Evolutionary conservation across 202 grass and related monocot species (phyloP).

Genomic region (Zizania palustris): DNA sequence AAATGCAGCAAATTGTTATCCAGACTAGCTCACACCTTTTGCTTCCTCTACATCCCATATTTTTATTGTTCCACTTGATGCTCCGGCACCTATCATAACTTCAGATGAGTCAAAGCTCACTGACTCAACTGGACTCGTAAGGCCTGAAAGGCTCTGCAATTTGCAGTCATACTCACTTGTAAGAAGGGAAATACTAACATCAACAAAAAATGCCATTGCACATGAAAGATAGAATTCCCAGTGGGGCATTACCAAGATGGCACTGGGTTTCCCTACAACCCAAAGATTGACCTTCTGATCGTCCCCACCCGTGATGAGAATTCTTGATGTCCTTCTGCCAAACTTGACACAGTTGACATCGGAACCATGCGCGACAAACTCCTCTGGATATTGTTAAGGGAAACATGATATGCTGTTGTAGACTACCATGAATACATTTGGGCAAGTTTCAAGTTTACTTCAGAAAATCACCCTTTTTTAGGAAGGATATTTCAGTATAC

Average conservation of each 20-base stretch:
- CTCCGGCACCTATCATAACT: slow-evolving; percentile 76
- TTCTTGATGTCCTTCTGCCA: slow-evolving; percentile 71
- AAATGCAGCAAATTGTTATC: not conserved
- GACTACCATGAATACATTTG: slow-evolving; percentile 5
- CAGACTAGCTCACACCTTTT: slow-evolving; percentile 59
- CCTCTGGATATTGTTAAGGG: slow-evolving; percentile 75
- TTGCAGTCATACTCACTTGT: slow-evolving; percentile 25
- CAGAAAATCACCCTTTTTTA: slow-evolving; percentile 15
- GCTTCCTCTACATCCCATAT: slow-evolving; percentile 86
- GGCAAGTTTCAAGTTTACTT: slow-evolving; percentile 2
- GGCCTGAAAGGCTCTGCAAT: slow-evolving; percentile 77
- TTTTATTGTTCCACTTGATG: slow-evolving; percentile 84
- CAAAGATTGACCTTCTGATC: slow-evolving; percentile 94
- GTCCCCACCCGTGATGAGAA: slow-evolving; percentile 82
- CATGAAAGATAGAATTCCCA: not conserved
- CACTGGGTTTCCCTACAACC: slow-evolving; percentile 80
- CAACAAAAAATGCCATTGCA: slow-evolving; percentile 7
- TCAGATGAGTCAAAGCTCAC: slow-evolving; percentile 89
- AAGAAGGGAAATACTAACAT: slow-evolving; percentile 28
- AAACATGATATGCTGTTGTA: slow-evolving; percentile 33
- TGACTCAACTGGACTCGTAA: slow-evolving; percentile 85
- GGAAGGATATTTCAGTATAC: slow-evolving; percentile 6
- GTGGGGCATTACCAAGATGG: slow-evolving; percentile 64
- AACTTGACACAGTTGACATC: slow-evolving; percentile 90
- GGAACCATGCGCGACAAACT: slow-evolving; percentile 82